phyloP scores from a whole-genome alignment of 169 alveolate genomes.

The Cryptosporidium ryanae region DNA sequence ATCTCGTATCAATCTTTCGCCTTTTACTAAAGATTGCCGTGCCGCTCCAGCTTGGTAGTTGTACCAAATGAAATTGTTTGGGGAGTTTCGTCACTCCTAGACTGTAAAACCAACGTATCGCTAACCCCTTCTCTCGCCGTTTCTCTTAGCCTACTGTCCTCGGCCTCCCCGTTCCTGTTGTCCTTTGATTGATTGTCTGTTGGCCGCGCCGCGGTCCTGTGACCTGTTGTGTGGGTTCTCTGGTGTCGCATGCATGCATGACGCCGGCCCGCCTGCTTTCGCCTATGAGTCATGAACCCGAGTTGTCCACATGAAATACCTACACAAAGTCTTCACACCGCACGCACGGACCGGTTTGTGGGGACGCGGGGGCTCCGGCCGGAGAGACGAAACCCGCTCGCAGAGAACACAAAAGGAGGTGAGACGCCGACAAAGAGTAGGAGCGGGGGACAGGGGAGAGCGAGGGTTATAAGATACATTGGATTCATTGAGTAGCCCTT shows the following conservation, averaged over 20 bases:
- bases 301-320: too few species aligned
- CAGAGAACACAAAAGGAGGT: neutral
- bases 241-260: neutral
- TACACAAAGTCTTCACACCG: too few species aligned
- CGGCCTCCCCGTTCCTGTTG: too few species aligned
- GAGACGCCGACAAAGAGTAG: neutral
- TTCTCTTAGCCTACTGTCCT: neutral
- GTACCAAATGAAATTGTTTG: conserved; percentile 30
- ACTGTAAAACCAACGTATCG: conserved; percentile 47
- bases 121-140: neutral
- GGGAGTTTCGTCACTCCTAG: conserved; percentile 42
- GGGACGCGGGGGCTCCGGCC: too few species aligned
- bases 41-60: conserved; percentile 79
- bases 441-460: neutral
- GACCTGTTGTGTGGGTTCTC: neutral
- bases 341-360: too few species aligned
- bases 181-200: too few species aligned
- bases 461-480: conserved; percentile 25
- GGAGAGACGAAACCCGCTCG: too few species aligned
- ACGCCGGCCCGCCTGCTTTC: neutral
- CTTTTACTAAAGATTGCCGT: conserved; percentile 98
- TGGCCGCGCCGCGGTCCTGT: neutral
- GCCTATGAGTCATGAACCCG: too few species aligned
- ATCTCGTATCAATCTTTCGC: conserved; percentile 93
- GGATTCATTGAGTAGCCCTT: conserved; percentile 63